Percentiles rank a stretch among this genome's conserved stretches.
Evolutionary conservation across 1,139 yeast species (phyloP).

Genomic region (Eremothecium sinecaudum): DNA sequence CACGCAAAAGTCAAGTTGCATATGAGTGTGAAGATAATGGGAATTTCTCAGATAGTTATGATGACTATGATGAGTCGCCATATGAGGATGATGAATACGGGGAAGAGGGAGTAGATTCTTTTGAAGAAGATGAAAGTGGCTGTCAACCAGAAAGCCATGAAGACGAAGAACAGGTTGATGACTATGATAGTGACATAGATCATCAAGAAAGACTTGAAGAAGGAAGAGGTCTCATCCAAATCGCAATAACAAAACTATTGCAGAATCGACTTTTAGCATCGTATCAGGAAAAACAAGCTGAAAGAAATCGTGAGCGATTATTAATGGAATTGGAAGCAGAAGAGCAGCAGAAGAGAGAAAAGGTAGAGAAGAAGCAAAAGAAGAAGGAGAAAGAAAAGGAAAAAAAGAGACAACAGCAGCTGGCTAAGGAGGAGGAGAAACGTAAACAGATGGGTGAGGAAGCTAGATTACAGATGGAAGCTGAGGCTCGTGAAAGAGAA

Average conservation of each 20-base stretch:
- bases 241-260: conserved; percentile 64
- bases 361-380: conserved; percentile 60
- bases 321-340: conserved; percentile 80
- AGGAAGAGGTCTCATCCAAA: conserved; percentile 64
- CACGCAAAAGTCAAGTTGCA: conserved; percentile 10
- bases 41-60: conserved; percentile 11
- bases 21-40: conserved; percentile 14
- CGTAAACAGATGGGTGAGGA: conserved; percentile 34
- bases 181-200: conserved; percentile 31
- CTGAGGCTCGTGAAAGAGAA: conserved; percentile 38
- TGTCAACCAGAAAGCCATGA: conserved; percentile 23
- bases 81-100: conserved; percentile 17
- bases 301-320: conserved; percentile 63
- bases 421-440: conserved; percentile 52
- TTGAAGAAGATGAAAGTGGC: conserved; percentile 20
- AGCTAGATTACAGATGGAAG: conserved; percentile 36
- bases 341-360: conserved; percentile 61
- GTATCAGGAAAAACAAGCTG: conserved; percentile 70
- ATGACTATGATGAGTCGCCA: conserved; percentile 22
- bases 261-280: conserved; percentile 65
- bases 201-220: conserved; percentile 66
- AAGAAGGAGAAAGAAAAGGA: conserved; percentile 78
- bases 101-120: conserved; percentile 13
- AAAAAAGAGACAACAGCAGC: conserved; percentile 62
- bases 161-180: conserved; percentile 30